Percentiles rank a stretch among this genome's conserved stretches.
Evolutionary conservation across 129 eudicot genomes (phyloP).

Genomic region (Arctium lappa): DNA sequence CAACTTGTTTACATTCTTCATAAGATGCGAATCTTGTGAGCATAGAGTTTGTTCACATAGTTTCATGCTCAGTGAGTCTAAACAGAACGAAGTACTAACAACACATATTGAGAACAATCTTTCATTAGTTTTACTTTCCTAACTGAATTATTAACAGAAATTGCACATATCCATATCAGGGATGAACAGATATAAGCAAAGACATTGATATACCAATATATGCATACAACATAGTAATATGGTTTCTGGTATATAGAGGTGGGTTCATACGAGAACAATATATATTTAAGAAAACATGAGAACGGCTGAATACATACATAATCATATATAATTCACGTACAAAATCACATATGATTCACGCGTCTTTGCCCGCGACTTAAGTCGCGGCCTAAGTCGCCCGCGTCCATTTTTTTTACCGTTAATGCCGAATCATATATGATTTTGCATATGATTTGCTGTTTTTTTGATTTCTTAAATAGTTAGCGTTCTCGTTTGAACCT

Average conservation of each 20-base stretch:
- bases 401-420: too few relatives aligned
- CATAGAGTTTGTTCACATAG: conserved; percentile 9
- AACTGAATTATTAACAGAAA: neutral
- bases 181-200: neutral
- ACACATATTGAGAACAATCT: neutral
- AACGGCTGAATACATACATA: too few relatives aligned
- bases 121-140: neutral
- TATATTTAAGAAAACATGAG: too few relatives aligned
- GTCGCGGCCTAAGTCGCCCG: too few relatives aligned
- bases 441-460: too few relatives aligned
- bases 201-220: neutral
- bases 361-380: too few relatives aligned
- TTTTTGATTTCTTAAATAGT: too few relatives aligned
- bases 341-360: too few relatives aligned
- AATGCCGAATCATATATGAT: too few relatives aligned
- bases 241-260: neutral
- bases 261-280: neutral
- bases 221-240: neutral
- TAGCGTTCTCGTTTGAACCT: too few relatives aligned
- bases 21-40: conserved; percentile 25
- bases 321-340: too few relatives aligned
- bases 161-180: conserved; percentile 1
- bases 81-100: neutral
- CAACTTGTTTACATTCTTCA: conserved; percentile 31
- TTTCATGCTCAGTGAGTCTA: conserved; percentile 11